A percentile compares a stretch with the other conserved stretches of the same genome.
Conservation (phyloP, 805 yeast genomes). For the Scheffersomyces ergatensis region DNA sequence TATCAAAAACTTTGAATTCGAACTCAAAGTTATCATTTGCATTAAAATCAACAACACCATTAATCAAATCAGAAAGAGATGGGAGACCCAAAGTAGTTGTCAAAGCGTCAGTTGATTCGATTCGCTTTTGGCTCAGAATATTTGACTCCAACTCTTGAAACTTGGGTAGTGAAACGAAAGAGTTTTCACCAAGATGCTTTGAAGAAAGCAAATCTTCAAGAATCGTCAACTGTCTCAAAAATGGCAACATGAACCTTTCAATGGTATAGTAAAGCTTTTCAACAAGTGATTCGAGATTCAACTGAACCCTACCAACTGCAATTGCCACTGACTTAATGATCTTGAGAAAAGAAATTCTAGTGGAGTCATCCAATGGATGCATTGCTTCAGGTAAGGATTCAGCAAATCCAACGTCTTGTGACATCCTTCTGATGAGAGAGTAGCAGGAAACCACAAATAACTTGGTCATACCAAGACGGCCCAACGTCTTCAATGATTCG, state of each 20-base stretch:
- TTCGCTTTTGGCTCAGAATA: constrained; percentile 12
- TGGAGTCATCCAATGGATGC: background rate
- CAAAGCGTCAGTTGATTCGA: constrained; percentile 21
- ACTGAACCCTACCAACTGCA: background rate
- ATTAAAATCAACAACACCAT: constrained; percentile 2
- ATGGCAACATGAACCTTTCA: constrained; percentile 7
- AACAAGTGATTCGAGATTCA: background rate
- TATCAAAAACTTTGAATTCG: constrained; percentile 20
- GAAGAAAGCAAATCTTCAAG: constrained; percentile 33
- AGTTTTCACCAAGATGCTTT: constrained; percentile 22
- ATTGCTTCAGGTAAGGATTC: background rate
- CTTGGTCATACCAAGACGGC: constrained; percentile 29
- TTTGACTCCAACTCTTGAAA: constrained; percentile 14
- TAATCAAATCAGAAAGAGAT: constrained; percentile 15
- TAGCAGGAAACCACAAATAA: constrained; percentile 19
- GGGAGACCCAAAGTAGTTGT: constrained; percentile 23
- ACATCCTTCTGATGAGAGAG: constrained; percentile 12
- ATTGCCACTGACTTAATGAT: background rate
- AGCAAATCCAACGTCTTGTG: background rate
- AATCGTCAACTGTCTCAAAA: constrained; percentile 31
- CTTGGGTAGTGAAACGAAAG: constrained; percentile 11
- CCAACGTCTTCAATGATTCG: constrained; percentile 38
- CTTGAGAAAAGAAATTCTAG: background rate
- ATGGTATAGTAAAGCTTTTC: constrained; percentile 2
- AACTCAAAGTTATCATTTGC: constrained; percentile 7